These are phyloP conservation scores for Xylaria sp. DNA, from an alignment of 2,329 filamentous ascomycete species.

Conservation along the genomic window DNA sequence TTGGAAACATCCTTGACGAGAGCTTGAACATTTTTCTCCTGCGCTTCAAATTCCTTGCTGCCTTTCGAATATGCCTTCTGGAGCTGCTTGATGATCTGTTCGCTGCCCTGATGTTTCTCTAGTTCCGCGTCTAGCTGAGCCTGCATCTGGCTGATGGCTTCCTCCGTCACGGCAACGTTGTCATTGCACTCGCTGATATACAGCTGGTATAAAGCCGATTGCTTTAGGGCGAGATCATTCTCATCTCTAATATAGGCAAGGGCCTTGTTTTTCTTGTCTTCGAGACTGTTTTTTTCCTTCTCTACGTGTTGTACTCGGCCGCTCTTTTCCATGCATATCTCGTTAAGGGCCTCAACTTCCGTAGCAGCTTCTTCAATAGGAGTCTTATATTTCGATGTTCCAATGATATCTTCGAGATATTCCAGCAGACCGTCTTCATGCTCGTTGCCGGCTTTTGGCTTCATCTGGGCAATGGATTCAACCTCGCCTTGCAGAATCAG, in stretches of 20 bases:
- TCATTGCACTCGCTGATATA: conserved; percentile 89
- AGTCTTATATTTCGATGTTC: conserved; percentile 97
- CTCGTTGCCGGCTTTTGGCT: conserved; percentile 92
- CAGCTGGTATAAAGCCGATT: conserved; percentile 91
- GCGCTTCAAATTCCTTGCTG: conserved; percentile 81
- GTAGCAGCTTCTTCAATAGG: conserved; percentile 94
- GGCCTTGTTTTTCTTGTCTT: conserved; percentile 97
- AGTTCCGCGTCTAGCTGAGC: conserved; percentile 85
- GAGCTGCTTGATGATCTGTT: conserved; percentile 88
- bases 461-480: conserved; percentile 99
- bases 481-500: conserved; percentile 97
- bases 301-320: conserved; percentile 96
- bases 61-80: conserved; percentile 85
- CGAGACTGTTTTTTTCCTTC: conserved; percentile 91
- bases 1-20: conserved; percentile 88
- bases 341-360: conserved; percentile 92
- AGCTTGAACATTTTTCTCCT: conserved; percentile 83
- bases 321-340: conserved; percentile 94
- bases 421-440: conserved; percentile 96
- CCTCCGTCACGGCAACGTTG: conserved; percentile 87
- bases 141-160: conserved; percentile 92
- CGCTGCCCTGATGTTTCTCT: conserved; percentile 89
- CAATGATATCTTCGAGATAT: conserved; percentile 98
- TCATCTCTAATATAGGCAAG: conserved; percentile 89
- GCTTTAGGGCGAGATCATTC: conserved; percentile 89